Conservation (phyloP, 176 grass and related monocot genomes). For the Aegilops bicornis region DNA sequence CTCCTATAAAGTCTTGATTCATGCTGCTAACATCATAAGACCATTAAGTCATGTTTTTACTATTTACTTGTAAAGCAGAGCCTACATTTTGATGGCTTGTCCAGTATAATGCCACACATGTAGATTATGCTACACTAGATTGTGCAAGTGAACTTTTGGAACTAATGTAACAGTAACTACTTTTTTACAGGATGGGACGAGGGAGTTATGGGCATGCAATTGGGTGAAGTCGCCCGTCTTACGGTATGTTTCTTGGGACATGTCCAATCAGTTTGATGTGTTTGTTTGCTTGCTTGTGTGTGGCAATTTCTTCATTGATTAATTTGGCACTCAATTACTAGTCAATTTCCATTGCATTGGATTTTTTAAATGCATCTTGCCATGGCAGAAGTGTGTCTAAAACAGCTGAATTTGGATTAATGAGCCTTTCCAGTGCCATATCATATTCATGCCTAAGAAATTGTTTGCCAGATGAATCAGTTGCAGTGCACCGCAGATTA, state of each 20-base stretch:
- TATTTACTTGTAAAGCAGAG: neutral
- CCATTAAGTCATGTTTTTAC: neutral
- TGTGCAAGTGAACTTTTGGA: neutral
- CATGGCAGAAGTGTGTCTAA: neutral
- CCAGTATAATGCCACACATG: neutral
- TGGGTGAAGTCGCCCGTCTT: conserved; percentile 86
- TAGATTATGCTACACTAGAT: neutral
- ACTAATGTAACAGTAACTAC: neutral
- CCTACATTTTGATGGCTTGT: neutral
- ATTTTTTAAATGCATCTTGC: neutral
- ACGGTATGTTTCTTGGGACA: conserved; percentile 36
- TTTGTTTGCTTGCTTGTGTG: neutral
- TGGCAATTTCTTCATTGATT: neutral
- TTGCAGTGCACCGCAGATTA: too few species aligned
- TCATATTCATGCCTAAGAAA: neutral
- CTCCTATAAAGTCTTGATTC: neutral
- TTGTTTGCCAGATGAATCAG: neutral
- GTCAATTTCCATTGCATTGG: neutral
- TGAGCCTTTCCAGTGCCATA: neutral
- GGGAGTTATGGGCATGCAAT: conserved; percentile 90
- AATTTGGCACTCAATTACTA: neutral
- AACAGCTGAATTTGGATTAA: neutral
- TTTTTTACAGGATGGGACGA: conserved; percentile 86
- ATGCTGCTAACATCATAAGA: neutral
- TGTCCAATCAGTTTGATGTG: neutral